Evolutionary conservation across 805 yeast genomes (phyloP), one percentile per base, ranked within the genome.

Genomic region (Candida quercuum): DNA sequence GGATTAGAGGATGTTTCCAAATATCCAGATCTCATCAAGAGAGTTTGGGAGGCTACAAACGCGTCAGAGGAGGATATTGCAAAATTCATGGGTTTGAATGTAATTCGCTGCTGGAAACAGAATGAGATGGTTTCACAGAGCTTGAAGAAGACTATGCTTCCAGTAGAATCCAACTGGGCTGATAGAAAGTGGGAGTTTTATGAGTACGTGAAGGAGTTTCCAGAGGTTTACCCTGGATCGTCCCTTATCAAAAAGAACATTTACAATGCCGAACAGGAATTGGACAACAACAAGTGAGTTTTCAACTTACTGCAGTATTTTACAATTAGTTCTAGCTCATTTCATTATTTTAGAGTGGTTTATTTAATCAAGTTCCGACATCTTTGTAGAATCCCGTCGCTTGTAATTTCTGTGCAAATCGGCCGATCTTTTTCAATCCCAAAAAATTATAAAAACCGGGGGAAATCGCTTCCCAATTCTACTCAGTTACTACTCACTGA

Each of bases 1-100:
- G 78, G 77, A 0, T 51, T 74, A n/a, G 77, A 73, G 47, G 76
- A 74, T 46, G 77, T 71, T 1, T 70, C 77, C 11, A 74, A 72
- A 47, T 74, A 73, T 44, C 78, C 78, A 0, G 74, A 69, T 28
- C 51, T 74, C 35, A 48, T 73, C 21, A 62, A 60, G 38, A 52
- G 45, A 26, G 47, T 59, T 14, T 52, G 57, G 59, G 51, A 55
- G 34, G 51, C 43, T 10, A 48, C 55, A 5, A 61, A 61, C 22
- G 76, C 76, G 2, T 50, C 67, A 1, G 74, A 71, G 30, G 68
- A 61, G n/a, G 63, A 72, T 28, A 63, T 71, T 17, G 45, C 58
- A 8, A 61, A 61, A 39, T 43, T 71, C 10, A 67, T 70, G 70
- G 76, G 76, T 0, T 50, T 63, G 23, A 71, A 71, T 45, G 61